phyloP scores from a whole-genome alignment of 345 rosid genomes.

The Hibiscus tridactylites region DNA sequence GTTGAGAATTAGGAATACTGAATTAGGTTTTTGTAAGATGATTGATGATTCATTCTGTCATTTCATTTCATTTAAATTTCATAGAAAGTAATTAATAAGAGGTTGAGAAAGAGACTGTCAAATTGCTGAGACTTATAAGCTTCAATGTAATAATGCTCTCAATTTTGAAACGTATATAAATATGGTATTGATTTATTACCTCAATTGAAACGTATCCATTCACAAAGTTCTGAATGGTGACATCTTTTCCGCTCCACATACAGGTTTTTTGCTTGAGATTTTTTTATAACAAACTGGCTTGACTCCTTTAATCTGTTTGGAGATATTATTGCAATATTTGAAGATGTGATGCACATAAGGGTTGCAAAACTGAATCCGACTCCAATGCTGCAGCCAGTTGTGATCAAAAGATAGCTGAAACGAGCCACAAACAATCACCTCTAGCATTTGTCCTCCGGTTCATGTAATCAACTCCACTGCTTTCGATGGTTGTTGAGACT shows the following conservation, averaged over 20 bases:
- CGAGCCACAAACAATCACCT: conserved; percentile 66
- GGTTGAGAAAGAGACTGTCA: background rate
- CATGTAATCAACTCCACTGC: conserved; percentile 63
- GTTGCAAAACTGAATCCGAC: conserved; percentile 61
- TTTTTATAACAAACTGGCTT: background rate
- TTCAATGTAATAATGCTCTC: background rate
- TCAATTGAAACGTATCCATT: background rate
- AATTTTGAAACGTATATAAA: background rate
- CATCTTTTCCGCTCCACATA: no score
- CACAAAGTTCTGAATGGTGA: no score
- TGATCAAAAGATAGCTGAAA: conserved; percentile 76
- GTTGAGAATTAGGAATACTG: background rate
- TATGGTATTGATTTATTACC: background rate
- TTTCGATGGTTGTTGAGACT: conserved; percentile 48
- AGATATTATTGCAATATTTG: conserved; percentile 11
- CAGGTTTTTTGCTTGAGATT: background rate
- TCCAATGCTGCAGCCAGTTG: conserved; percentile 57
- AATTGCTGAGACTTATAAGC: background rate
- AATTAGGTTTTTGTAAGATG: background rate
- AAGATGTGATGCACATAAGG: conserved; percentile 49
- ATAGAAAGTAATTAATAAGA: background rate
- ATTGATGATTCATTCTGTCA: background rate
- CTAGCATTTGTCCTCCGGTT: conserved; percentile 68
- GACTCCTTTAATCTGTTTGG: background rate
- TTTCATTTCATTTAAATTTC: background rate